Base-by-base conservation (phyloP, 2,329 filamentous ascomycete species). In the Venturia pyrina region DNA sequence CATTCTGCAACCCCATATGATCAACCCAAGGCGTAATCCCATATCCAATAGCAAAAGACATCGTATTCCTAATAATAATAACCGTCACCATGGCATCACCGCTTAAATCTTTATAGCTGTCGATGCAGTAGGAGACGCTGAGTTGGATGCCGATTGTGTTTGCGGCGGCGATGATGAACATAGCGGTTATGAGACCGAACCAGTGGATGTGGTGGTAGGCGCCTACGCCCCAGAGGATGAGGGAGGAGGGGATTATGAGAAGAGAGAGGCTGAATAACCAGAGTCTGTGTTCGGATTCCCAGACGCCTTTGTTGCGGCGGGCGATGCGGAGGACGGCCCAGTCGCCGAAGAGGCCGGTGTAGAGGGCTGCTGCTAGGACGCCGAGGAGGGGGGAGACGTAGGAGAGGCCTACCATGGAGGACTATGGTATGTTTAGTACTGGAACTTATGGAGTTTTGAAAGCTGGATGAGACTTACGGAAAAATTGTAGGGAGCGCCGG, bases 51-150 rank as follows among this genome's bases (percentile, higher is more conserved):
- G 79, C 80, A 69, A 82, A 82, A 34, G 73, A 76, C 78, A 82
- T 81, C 0, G 79, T 82, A 67, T 82, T 82, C 11, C 81, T 72
- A 15, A 80, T 73, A 1, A 83, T 68, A 44, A 83, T 83, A 13
- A 82, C 79, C 3, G 80, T 79, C 10, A 81, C 77, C 66, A 82
- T 78, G 1, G 80, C 78, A 69, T 83, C 80, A 0, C 80, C 80
- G 53, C 76, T 76, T 5, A 83, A 69, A 10, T 79, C 80, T 43
- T 78, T 76, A 68, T 82, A 83, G 21, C 74, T 77, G 68, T 83
- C 81, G 48, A 83, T 80, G 67, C 76, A 76, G 67, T 83, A 83
- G 24, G 75, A 74, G 28, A 82, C 73, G 32, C 73, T 76, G 8
- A 82, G 68, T 40, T 78, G 77, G 13, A 80, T 69, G 1, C 79